Evolutionary conservation across 139 green algal species (phyloP).

Genomic region (Coelastrella sp.): DNA sequence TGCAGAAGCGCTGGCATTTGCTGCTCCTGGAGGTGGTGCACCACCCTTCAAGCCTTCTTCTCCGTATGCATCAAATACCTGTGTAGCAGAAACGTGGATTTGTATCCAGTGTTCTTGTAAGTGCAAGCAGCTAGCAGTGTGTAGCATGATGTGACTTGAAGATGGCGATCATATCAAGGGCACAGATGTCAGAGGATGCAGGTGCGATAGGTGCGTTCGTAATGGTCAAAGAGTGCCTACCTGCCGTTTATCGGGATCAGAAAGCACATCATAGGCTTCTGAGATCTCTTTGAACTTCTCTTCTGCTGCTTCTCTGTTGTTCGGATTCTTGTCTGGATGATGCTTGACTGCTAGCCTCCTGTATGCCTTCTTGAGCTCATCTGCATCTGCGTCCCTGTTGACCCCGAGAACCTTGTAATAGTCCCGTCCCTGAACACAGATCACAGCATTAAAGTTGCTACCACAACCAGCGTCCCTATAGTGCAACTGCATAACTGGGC

Average conservation of each 20-base stretch:
- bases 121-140: background rate
- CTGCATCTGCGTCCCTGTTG: background rate
- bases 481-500: no score
- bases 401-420: slow-evolving; percentile 38
- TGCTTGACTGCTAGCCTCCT: slow-evolving; percentile 50
- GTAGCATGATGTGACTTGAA: no score
- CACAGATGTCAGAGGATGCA: no score
- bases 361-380: slow-evolving; percentile 44
- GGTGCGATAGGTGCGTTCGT: no score
- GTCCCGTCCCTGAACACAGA: background rate
- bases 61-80: slow-evolving; percentile 23
- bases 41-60: slow-evolving; percentile 31
- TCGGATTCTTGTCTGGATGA: slow-evolving; percentile 70
- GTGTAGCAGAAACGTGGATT: slow-evolving; percentile 34
- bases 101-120: background rate
- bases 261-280: slow-evolving; percentile 90
- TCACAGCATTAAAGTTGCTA: no score
- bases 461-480: no score
- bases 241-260: slow-evolving; percentile 83
- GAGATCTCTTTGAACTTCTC: slow-evolving; percentile 84
- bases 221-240: no score
- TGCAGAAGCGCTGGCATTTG: slow-evolving; percentile 2
- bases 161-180: no score
- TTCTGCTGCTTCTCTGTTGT: slow-evolving; percentile 24
- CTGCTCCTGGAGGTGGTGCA: background rate